Conservation (phyloP, 2,329 filamentous ascomycete genomes). For the Colletotrichum gigasporum region DNA sequence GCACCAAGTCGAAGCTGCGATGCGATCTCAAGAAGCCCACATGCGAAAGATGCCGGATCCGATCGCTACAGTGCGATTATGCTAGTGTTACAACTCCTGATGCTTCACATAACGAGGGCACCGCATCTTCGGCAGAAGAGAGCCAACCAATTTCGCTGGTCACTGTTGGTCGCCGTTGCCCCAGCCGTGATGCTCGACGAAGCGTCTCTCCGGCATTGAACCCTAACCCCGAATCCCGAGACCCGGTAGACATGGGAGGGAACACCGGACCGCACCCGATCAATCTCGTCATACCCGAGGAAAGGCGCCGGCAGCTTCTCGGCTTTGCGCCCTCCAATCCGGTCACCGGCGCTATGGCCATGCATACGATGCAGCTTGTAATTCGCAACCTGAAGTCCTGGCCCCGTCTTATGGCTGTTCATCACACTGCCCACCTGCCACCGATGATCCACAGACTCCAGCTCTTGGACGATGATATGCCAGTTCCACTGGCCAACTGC, state of each 20-base stretch:
- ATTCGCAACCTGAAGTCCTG: constrained; percentile 30
- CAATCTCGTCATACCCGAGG: background rate
- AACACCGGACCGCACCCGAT: background rate
- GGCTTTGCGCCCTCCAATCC: background rate
- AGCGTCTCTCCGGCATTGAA: too few species aligned
- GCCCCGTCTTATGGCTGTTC: constrained; percentile 28
- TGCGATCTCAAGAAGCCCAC: too few species aligned
- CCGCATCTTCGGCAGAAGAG: too few species aligned
- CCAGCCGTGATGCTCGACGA: too few species aligned
- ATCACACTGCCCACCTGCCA: constrained; percentile 14
- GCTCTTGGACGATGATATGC: background rate
- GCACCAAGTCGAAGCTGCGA: too few species aligned
- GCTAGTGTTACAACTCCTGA: background rate
- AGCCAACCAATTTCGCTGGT: too few species aligned
- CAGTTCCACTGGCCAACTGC: constrained; percentile 22
- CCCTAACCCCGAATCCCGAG: background rate
- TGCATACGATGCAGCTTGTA: constrained; percentile 28
- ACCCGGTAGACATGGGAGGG: too few species aligned
- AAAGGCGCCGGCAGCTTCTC: background rate
- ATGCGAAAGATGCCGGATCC: background rate
- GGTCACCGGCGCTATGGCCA: background rate
- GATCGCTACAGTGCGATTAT: background rate
- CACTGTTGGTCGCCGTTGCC: too few species aligned
- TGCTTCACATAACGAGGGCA: too few species aligned
- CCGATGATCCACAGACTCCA: constrained; percentile 33